phyloP scores from a whole-genome alignment of 1,284 basidiomycete genomes.

The Fomitopsis schrenkii region DNA sequence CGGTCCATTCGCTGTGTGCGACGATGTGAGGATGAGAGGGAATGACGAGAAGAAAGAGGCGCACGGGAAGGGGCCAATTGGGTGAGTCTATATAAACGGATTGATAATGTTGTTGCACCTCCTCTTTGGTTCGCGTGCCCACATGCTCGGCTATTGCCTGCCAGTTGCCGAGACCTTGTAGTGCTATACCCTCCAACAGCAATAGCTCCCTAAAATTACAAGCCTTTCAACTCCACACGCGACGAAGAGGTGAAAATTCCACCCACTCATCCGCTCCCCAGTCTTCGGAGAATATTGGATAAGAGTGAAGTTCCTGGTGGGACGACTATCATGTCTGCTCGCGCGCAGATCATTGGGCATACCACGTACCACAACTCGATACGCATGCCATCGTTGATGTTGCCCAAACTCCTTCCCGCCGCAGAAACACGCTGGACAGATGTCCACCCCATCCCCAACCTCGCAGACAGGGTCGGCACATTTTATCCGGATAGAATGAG shows the following conservation, averaged over 20 bases:
- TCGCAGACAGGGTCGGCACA: conserved; percentile 82
- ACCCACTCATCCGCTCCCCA: conserved; percentile 97
- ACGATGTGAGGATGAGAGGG: background rate
- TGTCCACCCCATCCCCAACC: conserved; percentile 75
- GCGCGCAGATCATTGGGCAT: conserved; percentile 25
- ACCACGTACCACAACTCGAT: conserved; percentile 82
- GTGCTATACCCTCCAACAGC: conserved; percentile 85
- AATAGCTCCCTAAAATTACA: conserved; percentile 69
- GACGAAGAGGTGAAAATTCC: background rate
- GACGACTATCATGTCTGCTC: conserved; percentile 87
- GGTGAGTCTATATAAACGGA: conserved; percentile 78
- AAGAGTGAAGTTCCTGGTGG: conserved; percentile 88
- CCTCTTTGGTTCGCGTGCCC: conserved; percentile 92
- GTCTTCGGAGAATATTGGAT: conserved; percentile 92
- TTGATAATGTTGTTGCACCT: conserved; percentile 90
- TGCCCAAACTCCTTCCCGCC: conserved; percentile 85
- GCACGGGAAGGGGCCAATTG: conserved; percentile 76
- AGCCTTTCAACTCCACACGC: background rate
- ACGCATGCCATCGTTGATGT: conserved; percentile 88
- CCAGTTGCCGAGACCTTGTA: conserved; percentile 96
- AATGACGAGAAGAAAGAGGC: background rate
- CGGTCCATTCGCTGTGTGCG: conserved; percentile 59
- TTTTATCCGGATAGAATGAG: conserved; percentile 89
- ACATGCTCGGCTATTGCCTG: conserved; percentile 95
- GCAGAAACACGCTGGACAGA: conserved; percentile 90